Evolutionary conservation across 768 basidiomycete species (phyloP).

Genomic region (Leccinum longicurvipes): DNA sequence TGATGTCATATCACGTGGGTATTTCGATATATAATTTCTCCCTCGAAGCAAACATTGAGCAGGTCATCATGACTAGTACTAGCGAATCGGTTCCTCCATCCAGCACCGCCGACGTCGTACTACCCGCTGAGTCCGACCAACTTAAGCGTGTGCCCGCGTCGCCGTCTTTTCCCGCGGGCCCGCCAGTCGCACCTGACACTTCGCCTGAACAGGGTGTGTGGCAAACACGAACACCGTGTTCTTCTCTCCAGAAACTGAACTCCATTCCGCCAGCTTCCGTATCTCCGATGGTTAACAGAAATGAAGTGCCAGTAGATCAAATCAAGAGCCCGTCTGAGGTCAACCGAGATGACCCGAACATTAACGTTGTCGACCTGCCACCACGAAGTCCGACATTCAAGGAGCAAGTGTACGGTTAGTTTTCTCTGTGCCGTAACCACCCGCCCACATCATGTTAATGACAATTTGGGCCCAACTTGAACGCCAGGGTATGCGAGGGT

Average conservation of each 20-base stretch:
- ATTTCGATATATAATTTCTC: background rate
- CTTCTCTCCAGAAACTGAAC: background rate
- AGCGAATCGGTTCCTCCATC: conserved; percentile 1
- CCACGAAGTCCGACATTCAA: conserved; percentile 47
- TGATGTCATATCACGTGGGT: conserved; percentile 30
- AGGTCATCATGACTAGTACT: conserved; percentile 2
- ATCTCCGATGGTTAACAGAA: conserved; percentile 35
- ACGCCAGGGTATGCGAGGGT: conserved; percentile 32
- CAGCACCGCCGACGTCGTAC: background rate
- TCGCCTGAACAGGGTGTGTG: conserved; percentile 39
- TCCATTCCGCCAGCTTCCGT: conserved; percentile 29
- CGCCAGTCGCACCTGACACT: conserved; percentile 27
- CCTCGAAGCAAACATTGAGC: background rate
- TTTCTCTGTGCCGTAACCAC: background rate
- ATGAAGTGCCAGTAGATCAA: conserved; percentile 29
- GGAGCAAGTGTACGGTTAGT: conserved; percentile 54
- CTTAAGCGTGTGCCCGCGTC: background rate
- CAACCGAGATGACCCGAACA: conserved; percentile 22
- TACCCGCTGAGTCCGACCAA: conserved; percentile 2
- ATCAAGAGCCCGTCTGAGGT: conserved; percentile 27
- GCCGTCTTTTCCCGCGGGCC: conserved; percentile 25
- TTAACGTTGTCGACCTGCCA: conserved; percentile 24
- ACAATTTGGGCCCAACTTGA: background rate
- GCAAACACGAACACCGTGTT: background rate
- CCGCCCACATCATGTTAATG: background rate